phyloP scores from a whole-genome alignment of 495 filamentous ascomycete species.

The Acidomyces sp. region DNA sequence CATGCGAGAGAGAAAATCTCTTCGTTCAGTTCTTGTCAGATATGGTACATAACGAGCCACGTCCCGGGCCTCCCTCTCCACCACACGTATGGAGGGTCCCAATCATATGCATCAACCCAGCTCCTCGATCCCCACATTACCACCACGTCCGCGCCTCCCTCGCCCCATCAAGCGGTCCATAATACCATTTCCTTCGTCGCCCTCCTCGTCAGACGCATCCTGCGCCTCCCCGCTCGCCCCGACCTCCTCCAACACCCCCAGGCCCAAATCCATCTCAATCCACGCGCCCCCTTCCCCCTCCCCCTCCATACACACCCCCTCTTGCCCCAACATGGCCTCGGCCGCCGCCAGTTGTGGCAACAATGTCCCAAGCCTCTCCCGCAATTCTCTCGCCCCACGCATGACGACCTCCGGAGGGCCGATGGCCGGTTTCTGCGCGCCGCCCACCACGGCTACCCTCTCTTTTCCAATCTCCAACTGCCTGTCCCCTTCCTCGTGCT shows the following conservation, averaged over 20 bases:
- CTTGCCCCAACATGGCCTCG: slow-evolving; percentile 4
- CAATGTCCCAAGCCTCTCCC: slow-evolving; percentile 5
- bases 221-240: slow-evolving; percentile 3
- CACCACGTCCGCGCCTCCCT: slow-evolving; percentile 2
- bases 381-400: slow-evolving; percentile 8
- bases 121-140: neutral
- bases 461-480: neutral
- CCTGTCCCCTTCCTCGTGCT: no score
- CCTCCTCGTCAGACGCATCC: neutral
- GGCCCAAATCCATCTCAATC: slow-evolving; percentile 20
- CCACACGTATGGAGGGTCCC: neutral
- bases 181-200: slow-evolving; percentile 1
- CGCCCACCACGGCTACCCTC: slow-evolving; percentile 2
- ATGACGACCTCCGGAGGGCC: neutral
- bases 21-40: no score
- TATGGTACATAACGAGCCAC: neutral
- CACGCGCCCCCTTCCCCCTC: slow-evolving; percentile 13
- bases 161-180: neutral
- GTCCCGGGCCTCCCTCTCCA: neutral
- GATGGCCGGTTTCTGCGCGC: slow-evolving; percentile 12
- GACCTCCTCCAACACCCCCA: slow-evolving; percentile 19
- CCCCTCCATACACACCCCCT: slow-evolving; percentile 8
- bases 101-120: neutral
- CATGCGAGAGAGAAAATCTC: no score
- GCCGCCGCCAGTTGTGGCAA: slow-evolving; percentile 13